Conservation (phyloP, 108 stramenopile species). For the Fistulifera solaris region DNA sequence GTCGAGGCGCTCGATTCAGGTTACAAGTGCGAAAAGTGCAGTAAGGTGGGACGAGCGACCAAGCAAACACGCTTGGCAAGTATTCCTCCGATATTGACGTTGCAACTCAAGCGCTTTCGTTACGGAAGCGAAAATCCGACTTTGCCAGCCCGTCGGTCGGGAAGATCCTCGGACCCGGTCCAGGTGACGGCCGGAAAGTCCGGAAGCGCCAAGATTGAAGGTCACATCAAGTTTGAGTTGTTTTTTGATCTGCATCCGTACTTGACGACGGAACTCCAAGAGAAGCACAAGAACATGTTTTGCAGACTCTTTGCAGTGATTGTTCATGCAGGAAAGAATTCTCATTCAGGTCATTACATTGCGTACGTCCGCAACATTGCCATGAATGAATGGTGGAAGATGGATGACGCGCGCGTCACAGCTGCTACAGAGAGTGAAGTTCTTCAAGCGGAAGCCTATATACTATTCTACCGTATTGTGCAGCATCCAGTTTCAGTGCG, state of each 20-base stretch:
- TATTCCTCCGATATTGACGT: conserved; percentile 78
- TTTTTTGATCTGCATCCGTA: conserved; percentile 72
- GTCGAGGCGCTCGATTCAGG: conserved; percentile 70
- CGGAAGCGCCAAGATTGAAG: conserved; percentile 86
- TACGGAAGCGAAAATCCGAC: conserved; percentile 36
- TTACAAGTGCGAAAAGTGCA: conserved; percentile 86
- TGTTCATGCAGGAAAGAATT: conserved; percentile 81
- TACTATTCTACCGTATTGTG: conserved; percentile 82
- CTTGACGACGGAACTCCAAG: conserved; percentile 50
- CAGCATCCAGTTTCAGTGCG: conserved; percentile 63
- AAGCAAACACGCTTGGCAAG: conserved; percentile 74
- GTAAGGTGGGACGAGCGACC: conserved; percentile 70
- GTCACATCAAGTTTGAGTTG: conserved; percentile 58
- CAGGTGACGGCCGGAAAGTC: conserved; percentile 34
- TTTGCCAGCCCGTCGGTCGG: conserved; percentile 11
- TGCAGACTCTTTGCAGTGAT: conserved; percentile 85
- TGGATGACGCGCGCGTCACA: conserved; percentile 77
- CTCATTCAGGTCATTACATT: conserved; percentile 73
- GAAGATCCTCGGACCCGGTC: conserved; percentile 22
- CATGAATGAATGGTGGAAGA: conserved; percentile 84
- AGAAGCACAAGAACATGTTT: conserved; percentile 51
- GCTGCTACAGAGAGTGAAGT: conserved; percentile 52
- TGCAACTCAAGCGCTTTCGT: conserved; percentile 82
- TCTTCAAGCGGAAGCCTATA: conserved; percentile 75
- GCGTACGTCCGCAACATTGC: conserved; percentile 62